phyloP scores from a whole-genome alignment of 2,329 filamentous ascomycete genomes.

The Penicillium polonicum region DNA sequence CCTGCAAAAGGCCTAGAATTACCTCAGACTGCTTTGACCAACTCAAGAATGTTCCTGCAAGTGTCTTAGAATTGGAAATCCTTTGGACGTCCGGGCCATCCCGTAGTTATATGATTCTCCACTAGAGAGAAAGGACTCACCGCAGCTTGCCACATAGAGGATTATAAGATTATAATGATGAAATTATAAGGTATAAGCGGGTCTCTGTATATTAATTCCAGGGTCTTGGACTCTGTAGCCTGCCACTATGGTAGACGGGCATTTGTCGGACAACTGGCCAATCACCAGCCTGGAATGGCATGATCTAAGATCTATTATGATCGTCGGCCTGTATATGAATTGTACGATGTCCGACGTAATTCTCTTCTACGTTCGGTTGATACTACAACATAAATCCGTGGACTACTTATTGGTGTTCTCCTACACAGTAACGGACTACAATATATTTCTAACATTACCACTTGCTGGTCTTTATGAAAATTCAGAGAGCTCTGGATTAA shows the following conservation, averaged over 20 bases:
- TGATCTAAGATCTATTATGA: conserved; percentile 23
- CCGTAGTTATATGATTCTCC: conserved; percentile 8
- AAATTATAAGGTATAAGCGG: neutral
- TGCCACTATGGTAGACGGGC: conserved; percentile 17
- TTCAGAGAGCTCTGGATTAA: neutral
- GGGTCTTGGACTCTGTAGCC: too few relatives aligned
- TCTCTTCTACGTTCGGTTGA: neutral
- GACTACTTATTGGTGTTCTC: neutral
- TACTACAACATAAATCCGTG: neutral
- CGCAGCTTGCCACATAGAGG: neutral
- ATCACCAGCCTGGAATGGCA: conserved; percentile 16
- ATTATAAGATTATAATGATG: neutral
- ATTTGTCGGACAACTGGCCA: conserved; percentile 32
- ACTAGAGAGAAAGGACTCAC: conserved; percentile 22
- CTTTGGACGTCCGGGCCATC: neutral
- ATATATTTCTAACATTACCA: neutral
- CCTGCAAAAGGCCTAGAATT: neutral
- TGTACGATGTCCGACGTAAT: neutral
- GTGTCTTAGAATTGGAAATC: neutral
- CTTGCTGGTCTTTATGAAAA: neutral
- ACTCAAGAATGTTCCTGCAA: neutral
- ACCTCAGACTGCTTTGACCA: too few relatives aligned
- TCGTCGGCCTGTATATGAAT: conserved; percentile 5
- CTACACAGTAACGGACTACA: neutral
- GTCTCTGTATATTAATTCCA: neutral